Evolutionary conservation across 139 green algal genomes (phyloP), one percentile per base, ranked within the genome.

Genomic region (Coelastrella sp.): DNA sequence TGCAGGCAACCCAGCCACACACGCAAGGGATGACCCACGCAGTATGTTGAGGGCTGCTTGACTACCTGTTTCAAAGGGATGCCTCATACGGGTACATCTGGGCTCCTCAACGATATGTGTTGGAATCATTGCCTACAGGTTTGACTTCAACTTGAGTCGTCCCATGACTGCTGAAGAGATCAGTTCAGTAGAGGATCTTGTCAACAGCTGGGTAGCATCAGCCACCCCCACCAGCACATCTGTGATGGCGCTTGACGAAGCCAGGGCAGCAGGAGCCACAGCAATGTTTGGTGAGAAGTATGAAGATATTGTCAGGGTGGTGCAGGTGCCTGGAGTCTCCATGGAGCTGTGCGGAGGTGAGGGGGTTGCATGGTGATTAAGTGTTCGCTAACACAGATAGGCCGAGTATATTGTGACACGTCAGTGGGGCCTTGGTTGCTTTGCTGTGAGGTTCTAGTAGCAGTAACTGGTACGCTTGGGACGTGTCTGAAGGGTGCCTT

Each of bases 281-380:
- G 94, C 94, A 45, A 98, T 98, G 95, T 98, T 98, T 91, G 96
- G 96, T 2, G 96, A 99, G 89, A 98, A 98, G 88, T 99, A 99
- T 76, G 94, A 91, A 40, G 94, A 96, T 41, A 88, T 88, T 19
- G 96, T 99, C 81, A 90, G 96, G 2, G 96, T 99, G 60, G 92
- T 98, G 60, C 89, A 94, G 60, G 94, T 98, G 32, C 87, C 87
- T 11, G 89, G 93, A 34, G 88, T 98, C 30, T 95, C 89, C 77
- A 97, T 98, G 94, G 96, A 99, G 91, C 90, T 98, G 51, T 98
- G 94, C 79, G 94, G 94, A 25, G 94, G 88, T 89, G 73, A 82
- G 86, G 30, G 15, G 67, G n/a, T 37, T 27, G 25, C 25, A 1
- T 53, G 23, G 45, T 43, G 64, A n/a, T n/a, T n/a, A n/a, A n/a